Evolutionary conservation across 1,139 yeast species (phyloP), one percentile per base, ranked within the genome.

Genomic region (Protomyces inundatus): DNA sequence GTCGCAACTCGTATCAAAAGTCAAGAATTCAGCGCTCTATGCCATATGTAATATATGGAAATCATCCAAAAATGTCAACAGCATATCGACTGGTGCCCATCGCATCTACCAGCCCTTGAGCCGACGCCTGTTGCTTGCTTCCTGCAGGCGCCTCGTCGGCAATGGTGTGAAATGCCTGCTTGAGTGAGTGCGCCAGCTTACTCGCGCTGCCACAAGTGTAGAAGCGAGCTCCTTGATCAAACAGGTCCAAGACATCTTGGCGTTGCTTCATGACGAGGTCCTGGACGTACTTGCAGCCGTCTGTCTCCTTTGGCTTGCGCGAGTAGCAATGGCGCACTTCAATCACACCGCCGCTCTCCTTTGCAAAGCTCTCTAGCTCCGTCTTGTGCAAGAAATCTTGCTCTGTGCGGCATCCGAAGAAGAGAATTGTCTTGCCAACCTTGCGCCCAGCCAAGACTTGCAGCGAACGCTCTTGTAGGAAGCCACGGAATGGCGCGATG

Each of bases 401-500:
- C 36, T 78, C 75, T 33, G 83, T 80, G 80, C 98, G 84, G 75
- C 93, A 89, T 33, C 98, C 98, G 74, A 83, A 91, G 75, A 90
- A 93, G 67, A 93, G 80, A 51, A 90, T 67, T 55, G 87, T 82
- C 69, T 86, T 83, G 63, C 98, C 98, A 57, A 89, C 77, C 35
- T 82, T 83, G 34, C 78, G 76, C 50, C 84, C 84, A 6, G 66
- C 63, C 62, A 79, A 79, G 45, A 81, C 79, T 70, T 80, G 82
- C 65, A 80, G 77, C 58, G 82, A 87, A 71, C 95, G 86, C 75
- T 93, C 98, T 77, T 95, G 87, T 54, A 93, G 77, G 71, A 93
- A 93, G 1, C 96, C 98, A 77, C 98, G 86, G 79, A 93, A 89
- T 67, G 98, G 98, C 10, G 98, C 98, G 64, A 91, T 93, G 74